These are phyloP conservation scores for Lantana camara DNA, from an alignment of 257 asterid genomes.

Conservation along the genomic window DNA sequence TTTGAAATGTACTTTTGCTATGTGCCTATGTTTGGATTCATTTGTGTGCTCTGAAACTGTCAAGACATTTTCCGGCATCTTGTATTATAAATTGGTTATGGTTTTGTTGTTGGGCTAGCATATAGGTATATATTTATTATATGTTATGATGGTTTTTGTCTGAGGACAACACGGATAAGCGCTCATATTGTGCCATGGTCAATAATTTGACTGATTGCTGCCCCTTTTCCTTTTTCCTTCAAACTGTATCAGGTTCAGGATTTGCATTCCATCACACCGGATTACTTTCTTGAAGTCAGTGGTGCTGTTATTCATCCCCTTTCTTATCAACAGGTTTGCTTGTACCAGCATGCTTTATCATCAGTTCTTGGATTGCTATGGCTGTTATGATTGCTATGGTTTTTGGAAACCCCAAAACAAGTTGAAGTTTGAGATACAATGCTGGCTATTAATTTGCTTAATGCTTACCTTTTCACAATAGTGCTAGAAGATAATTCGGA, in stretches of 20 bases:
- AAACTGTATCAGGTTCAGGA: conserved; percentile 84
- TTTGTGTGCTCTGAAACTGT: conserved; percentile 13
- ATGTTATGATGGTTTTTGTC: conserved; percentile 14
- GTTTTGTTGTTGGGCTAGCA: conserved; percentile 17
- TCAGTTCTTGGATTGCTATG: conserved; percentile 5
- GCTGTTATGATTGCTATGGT: conserved; percentile 9
- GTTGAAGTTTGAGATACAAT: background rate
- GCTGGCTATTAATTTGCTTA: background rate
- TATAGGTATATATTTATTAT: background rate
- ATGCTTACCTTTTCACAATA: background rate
- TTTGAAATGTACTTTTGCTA: conserved; percentile 12
- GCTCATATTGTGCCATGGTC: background rate
- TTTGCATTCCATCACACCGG: conserved; percentile 90
- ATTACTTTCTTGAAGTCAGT: conserved; percentile 93
- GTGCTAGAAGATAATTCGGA: background rate
- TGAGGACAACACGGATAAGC: background rate
- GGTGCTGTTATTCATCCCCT: conserved; percentile 98
- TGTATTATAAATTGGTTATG: conserved; percentile 1
- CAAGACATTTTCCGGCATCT: conserved; percentile 21
- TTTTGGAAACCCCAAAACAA: background rate
- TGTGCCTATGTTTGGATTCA: conserved; percentile 23
- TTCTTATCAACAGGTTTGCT: conserved; percentile 96
- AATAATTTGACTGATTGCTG: conserved; percentile 11
- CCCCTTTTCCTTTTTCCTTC: conserved; percentile 25
- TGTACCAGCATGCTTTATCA: conserved; percentile 7